phyloP scores from a whole-genome alignment of 2,329 filamentous ascomycete genomes.

The Beauveria caledonica region DNA sequence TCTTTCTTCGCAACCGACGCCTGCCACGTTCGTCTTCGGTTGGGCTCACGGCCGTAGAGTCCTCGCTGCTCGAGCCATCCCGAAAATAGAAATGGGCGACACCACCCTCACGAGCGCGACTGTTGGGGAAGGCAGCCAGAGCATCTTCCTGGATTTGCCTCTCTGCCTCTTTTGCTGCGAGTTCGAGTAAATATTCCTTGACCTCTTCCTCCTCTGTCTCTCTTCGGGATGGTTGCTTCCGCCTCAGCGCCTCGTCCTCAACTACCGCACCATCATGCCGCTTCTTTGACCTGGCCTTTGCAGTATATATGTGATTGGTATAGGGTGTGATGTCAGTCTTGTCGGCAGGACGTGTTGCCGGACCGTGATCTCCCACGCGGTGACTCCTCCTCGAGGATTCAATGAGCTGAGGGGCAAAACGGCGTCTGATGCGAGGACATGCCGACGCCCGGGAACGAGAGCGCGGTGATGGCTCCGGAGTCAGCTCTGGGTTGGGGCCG shows the following conservation, averaged over 20 bases:
- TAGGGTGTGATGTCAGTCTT: constrained; percentile 65
- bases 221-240: constrained; percentile 41
- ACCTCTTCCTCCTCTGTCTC: constrained; percentile 69
- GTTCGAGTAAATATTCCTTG: constrained; percentile 66
- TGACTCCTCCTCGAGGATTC: constrained; percentile 69
- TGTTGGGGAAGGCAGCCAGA: constrained; percentile 68
- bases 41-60: constrained; percentile 31
- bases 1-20: constrained; percentile 43
- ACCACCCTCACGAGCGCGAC: constrained; percentile 58
- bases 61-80: constrained; percentile 53
- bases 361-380: constrained; percentile 54
- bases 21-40: constrained; percentile 20
- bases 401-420: constrained; percentile 72
- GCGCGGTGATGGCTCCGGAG: constrained; percentile 44
- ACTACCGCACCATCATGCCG: constrained; percentile 23
- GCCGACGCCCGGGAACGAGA: constrained; percentile 30
- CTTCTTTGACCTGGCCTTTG: constrained; percentile 31
- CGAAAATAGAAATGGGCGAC: constrained; percentile 64
- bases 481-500: constrained; percentile 50
- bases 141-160: constrained; percentile 71
- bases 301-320: constrained; percentile 52
- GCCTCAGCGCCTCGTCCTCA: constrained; percentile 17
- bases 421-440: constrained; percentile 19
- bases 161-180: constrained; percentile 73
- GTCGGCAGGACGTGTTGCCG: constrained; percentile 55